Percentiles rank a stretch among this genome's conserved stretches.
These are phyloP conservation scores for Rutstroemia sydowiana DNA, from an alignment of 2,329 filamentous ascomycete genomes.

Conservation along the genomic window DNA sequence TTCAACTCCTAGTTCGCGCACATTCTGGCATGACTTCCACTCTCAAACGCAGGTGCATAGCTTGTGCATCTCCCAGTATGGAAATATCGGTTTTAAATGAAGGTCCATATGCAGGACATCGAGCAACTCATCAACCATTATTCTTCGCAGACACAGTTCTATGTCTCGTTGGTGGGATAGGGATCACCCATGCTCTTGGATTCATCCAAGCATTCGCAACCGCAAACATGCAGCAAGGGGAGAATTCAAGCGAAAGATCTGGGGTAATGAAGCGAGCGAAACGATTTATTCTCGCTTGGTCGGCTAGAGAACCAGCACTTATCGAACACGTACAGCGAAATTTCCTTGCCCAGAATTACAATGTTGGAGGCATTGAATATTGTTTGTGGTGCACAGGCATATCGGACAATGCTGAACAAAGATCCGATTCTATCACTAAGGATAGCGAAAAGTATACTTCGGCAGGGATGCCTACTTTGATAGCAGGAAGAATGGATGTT, in stretches of 20 bases:
- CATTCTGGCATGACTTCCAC: slow-evolving; percentile 1
- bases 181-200: background rate
- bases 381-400: slow-evolving; percentile 13
- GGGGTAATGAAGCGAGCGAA: slow-evolving; percentile 17
- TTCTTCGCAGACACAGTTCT: background rate
- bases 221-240: background rate
- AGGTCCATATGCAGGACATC: slow-evolving; percentile 4
- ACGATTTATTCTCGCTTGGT: slow-evolving; percentile 25
- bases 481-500: slow-evolving; percentile 15
- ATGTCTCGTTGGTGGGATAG: slow-evolving; percentile 1
- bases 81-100: background rate
- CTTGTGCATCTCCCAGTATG: background rate
- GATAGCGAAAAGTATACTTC: background rate
- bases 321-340: slow-evolving; percentile 20
- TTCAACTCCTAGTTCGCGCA: slow-evolving; percentile 2
- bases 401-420: background rate
- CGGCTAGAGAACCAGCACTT: slow-evolving; percentile 20
- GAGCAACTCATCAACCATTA: background rate
- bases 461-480: background rate
- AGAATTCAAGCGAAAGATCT: background rate
- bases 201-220: slow-evolving; percentile 19
- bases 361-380: slow-evolving; percentile 2
- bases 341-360: slow-evolving; percentile 16
- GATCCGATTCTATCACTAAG: background rate
- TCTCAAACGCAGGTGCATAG: background rate